Evolutionary conservation across 305 asterid genomes (phyloP).

Genomic region (Fraxinus baroniana): DNA sequence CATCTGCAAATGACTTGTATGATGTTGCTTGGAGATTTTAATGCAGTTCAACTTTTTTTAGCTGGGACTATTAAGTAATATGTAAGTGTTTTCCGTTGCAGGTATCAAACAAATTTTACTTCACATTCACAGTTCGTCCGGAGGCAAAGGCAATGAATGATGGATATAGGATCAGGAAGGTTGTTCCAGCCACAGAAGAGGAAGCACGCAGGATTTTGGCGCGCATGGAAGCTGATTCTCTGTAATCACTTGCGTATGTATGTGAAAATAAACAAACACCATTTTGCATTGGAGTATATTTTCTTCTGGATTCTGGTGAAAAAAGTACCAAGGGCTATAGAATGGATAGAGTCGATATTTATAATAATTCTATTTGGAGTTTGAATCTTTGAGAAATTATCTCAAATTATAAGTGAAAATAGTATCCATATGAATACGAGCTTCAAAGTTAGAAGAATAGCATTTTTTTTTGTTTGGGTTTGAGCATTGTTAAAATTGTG

Average conservation of each 20-base stretch:
- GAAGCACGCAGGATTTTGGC: constrained; percentile 76
- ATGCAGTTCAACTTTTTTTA: neutral
- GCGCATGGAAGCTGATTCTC: constrained; percentile 77
- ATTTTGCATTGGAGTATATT: neutral
- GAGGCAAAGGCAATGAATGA: constrained; percentile 75
- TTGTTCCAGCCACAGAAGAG: constrained; percentile 95
- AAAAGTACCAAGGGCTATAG: neutral
- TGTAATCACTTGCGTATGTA: constrained; percentile 22
- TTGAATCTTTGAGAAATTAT: neutral
- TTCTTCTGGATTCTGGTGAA: neutral
- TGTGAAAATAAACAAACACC: neutral
- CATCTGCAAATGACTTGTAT: neutral
- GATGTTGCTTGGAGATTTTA: neutral
- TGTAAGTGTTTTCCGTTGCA: constrained; percentile 25
- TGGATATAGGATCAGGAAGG: constrained; percentile 76
- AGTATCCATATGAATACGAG: neutral
- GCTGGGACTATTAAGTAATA: neutral
- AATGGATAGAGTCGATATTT: neutral
- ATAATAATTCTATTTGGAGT: neutral
- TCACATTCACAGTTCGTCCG: constrained; percentile 78
- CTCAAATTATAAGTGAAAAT: neutral
- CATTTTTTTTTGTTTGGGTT: neutral
- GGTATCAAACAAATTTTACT: constrained; percentile 86
- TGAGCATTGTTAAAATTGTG: too few species aligned
- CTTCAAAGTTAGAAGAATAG: neutral